Evolutionary conservation across 1,139 yeast species (phyloP), one percentile per base, ranked within the genome.

Genomic region (Candida freyschussii): DNA sequence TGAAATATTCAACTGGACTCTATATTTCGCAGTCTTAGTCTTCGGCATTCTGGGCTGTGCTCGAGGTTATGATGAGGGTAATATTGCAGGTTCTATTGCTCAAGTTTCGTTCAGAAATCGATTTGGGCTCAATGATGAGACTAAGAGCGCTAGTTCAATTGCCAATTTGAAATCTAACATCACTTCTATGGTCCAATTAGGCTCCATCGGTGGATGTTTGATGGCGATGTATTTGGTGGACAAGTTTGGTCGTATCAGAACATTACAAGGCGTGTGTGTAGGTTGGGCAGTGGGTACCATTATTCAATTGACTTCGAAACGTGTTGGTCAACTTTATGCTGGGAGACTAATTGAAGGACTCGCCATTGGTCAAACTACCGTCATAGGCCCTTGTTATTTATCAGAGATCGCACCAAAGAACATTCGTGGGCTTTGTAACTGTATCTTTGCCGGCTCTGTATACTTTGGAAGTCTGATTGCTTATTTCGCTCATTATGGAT

Each of bases 51-150:
- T 73, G 34, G 83, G 83, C 10, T 64, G 74, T 17, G 77, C 78
- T 9, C 59, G 82, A 52, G 83, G 83, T 12, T 67, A 63, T 34
- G 83, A 76, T 52, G 82, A 75, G 55, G 83, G 82, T 30, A 58
- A 59, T 40, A 59, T 59, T 27, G 54, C 73, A n/a, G 77, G 75
- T 8, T 55, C 65, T 3, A 58, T 66, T 23, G 65, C 71, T 4
- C 75, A 67, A 43, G 52, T 50, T 3, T 57, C 73, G 2, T 75
- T 75, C 52, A 54, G 51, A 27, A 31, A 47, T 3, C 59, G 56
- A 39, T 73, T 73, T 48, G 78, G 78, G 2, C 60, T 75, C 24
- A 43, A 50, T 15, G 76, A 72, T 43, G 48, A 56, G 5, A 45
- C 50, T 20, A 69, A 65, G 42, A 35, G 65, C 3, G 59, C 43